Conservation (phyloP, 2,329 filamentous ascomycete species). For the Cryphonectria parasitica region DNA sequence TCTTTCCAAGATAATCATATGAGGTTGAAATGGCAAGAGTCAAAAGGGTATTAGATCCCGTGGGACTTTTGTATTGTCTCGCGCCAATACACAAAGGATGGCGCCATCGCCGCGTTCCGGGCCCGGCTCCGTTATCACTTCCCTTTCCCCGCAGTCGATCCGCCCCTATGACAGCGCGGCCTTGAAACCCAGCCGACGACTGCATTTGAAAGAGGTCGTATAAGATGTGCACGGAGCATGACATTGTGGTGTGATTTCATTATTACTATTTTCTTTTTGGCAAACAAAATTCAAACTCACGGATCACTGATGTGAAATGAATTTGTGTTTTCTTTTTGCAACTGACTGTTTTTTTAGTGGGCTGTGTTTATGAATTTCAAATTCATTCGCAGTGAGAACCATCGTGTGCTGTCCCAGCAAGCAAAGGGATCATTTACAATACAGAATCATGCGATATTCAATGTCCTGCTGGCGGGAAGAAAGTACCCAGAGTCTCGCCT, state of each 20-base stretch:
- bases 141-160: constrained; percentile 9
- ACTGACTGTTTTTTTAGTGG: too few species aligned
- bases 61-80: not conserved
- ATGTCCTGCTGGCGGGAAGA: not conserved
- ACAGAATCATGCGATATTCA: not conserved
- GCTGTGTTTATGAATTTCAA: too few species aligned
- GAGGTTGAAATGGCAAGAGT: not conserved
- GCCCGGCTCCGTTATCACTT: constrained; percentile 1
- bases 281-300: too few species aligned
- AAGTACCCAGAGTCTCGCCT: not conserved
- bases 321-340: too few species aligned
- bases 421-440: too few species aligned
- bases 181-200: not conserved
- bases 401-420: too few species aligned
- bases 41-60: not conserved
- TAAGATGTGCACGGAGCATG: too few species aligned
- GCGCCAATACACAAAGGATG: constrained; percentile 6
- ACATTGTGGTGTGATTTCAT: too few species aligned
- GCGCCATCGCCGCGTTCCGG: constrained; percentile 10
- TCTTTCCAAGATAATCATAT: not conserved
- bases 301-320: too few species aligned
- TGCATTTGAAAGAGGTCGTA: not conserved
- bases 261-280: too few species aligned
- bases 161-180: not conserved
- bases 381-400: too few species aligned